Evolutionary conservation across 108 stramenopile species (phyloP).

Genomic region (Parmales sp.): DNA sequence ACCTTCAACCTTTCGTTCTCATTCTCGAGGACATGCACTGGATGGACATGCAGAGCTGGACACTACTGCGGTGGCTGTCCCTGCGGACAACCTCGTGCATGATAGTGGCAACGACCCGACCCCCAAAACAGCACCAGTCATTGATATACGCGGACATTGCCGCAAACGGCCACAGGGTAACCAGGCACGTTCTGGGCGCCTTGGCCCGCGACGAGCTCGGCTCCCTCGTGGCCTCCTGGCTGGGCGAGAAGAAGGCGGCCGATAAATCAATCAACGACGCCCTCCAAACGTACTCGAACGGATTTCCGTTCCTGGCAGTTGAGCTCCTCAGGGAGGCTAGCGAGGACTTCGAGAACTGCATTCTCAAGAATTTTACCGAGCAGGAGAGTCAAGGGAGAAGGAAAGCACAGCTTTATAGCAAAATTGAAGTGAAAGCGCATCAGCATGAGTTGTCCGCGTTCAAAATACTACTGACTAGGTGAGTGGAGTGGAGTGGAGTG

Average conservation of each 20-base stretch:
- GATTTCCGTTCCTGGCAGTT: not conserved
- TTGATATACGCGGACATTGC: not conserved
- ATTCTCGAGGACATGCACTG: constrained; percentile 4
- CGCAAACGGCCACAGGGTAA: not conserved
- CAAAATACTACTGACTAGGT: too few species aligned
- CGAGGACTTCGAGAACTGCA: not conserved
- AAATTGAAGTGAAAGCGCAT: too few species aligned
- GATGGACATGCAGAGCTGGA: constrained; percentile 4
- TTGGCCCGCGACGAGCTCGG: not conserved
- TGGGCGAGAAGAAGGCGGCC: too few species aligned
- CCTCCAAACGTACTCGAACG: too few species aligned
- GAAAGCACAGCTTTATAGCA: too few species aligned
- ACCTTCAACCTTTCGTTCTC: not conserved
- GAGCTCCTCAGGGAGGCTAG: not conserved
- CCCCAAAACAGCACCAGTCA: not conserved
- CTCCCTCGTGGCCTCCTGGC: too few species aligned
- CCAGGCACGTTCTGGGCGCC: not conserved
- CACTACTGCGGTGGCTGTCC: not conserved
- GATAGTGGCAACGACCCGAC: not conserved
- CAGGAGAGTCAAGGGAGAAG: not conserved
- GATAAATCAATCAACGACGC: too few species aligned
- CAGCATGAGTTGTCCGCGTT: too few species aligned
- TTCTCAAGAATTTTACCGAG: constrained; percentile 3
- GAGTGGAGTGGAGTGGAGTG: too few species aligned
- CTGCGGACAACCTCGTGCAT: not conserved